Evolutionary conservation across 257 asterid genomes (phyloP), one percentile per base, ranked within the genome.

Genomic region (Solanum stenotomum): DNA sequence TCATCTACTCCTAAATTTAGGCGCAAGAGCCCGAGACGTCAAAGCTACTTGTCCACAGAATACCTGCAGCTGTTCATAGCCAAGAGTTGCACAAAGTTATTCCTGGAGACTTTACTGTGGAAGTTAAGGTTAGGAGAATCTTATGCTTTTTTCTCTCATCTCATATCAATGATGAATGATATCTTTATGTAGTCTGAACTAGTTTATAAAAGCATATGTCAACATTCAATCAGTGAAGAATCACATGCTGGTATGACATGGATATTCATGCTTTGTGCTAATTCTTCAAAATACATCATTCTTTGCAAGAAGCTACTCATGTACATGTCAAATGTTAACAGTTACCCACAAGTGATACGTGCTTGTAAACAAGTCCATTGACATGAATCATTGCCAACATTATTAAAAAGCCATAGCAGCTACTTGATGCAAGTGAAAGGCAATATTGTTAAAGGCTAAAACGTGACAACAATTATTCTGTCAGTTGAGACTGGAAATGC

Each of bases 41-140:
- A 14, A 94, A 93, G 91, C 89, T 97, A 89, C 94, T 97, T 74
- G 87, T 97, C 83, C 99, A 97, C 86, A 92, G 95, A 91, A 94
- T 97, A 84, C 99, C 99, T n/a, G 25, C 85, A 52, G 92, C 88
- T 85, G 87, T 96, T 88, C 85, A 35, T 63, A 87, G 88, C 87
- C 74, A 93, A 86, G 98, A 97, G 89, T 90, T 96, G 90, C 94
- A 88, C 93, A 87, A 91, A 85, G 72, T 97, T 88, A 89, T 97
- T 89, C 94, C 95, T 59, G 99, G 98, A 63, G 90, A 95, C 85
- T 97, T 92, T 88, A 89, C 92, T 52, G 44, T 96, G 83, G 94
- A 97, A 92, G 89, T 92, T 82, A 97, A 95, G 99, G 98, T 96
- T 86, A 67, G 90, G 61, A 15, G n/a, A 34, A 49, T 49, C 42